Evolutionary conservation across 257 asterid genomes (phyloP).

Genomic region (Anisodus acutangulus): DNA sequence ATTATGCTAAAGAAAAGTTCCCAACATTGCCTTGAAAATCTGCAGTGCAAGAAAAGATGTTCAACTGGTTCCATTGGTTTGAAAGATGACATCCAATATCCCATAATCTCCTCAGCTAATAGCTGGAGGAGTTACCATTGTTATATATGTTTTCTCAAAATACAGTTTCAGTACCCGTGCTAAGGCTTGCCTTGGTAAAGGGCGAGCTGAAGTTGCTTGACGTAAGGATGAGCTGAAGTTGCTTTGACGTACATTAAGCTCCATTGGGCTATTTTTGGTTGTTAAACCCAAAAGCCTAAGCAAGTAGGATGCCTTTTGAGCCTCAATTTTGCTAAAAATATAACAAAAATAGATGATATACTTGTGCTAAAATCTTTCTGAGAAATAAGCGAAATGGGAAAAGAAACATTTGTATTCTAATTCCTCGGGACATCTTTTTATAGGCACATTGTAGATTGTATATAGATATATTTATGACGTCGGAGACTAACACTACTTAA

Average conservation of each 20-base stretch:
- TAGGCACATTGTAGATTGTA: not conserved
- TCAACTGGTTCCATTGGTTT: not conserved
- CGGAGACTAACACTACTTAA: not conserved
- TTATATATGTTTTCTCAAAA: not conserved
- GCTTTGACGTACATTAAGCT: conserved; percentile 2
- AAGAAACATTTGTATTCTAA: not conserved
- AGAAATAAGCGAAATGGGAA: not conserved
- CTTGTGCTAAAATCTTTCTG: not conserved
- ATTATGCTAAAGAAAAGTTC: no score
- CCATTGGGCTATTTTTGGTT: not conserved
- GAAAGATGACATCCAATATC: not conserved
- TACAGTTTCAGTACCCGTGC: not conserved
- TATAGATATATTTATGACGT: not conserved
- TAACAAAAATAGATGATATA: not conserved
- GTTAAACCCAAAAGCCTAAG: not conserved
- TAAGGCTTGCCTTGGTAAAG: conserved; percentile 18
- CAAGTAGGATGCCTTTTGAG: conserved; percentile 7
- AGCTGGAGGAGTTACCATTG: conserved; percentile 11
- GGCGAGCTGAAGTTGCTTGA: conserved; percentile 2
- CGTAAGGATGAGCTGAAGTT: not conserved
- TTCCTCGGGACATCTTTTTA: not conserved
- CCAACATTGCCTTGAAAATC: no score
- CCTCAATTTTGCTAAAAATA: not conserved
- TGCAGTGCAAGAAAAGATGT: no score
- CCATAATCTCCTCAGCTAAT: conserved; percentile 13